These are phyloP conservation scores for Fallopia convolvulus DNA, from an alignment of 148 eudicot genomes.

Conservation along the genomic window DNA sequence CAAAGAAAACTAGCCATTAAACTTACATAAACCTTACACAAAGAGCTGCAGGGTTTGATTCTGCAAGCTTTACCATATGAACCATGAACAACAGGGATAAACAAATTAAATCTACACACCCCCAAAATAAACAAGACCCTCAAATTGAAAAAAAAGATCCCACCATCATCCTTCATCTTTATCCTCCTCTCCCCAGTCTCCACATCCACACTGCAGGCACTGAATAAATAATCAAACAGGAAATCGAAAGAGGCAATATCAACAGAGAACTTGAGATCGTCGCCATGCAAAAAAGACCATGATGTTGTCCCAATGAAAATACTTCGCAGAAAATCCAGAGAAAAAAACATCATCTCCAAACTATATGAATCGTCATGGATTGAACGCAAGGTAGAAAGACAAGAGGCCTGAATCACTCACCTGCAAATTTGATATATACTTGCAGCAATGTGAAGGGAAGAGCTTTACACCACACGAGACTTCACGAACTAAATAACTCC, in stretches of 20 bases:
- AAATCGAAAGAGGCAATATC: slow-evolving; percentile 56
- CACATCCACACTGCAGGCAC: slow-evolving; percentile 60
- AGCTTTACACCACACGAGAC: too few relatives aligned
- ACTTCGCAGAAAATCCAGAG: not conserved
- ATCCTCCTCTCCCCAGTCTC: slow-evolving; percentile 14
- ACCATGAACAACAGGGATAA: not conserved
- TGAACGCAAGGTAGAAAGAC: not conserved
- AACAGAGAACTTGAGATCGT: slow-evolving; percentile 53
- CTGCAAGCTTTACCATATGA: not conserved
- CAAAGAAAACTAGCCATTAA: not conserved
- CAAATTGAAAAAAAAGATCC: slow-evolving; percentile 25
- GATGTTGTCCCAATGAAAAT: slow-evolving; percentile 40
- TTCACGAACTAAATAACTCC: too few relatives aligned
- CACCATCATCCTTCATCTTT: slow-evolving; percentile 8
- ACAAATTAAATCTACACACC: not conserved
- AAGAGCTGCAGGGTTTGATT: slow-evolving; percentile 3
- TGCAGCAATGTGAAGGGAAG: too few relatives aligned
- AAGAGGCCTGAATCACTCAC: not conserved
- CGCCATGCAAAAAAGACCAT: slow-evolving; percentile 48
- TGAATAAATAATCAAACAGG: slow-evolving; percentile 34
- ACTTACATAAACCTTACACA: not conserved
- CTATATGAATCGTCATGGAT: too few relatives aligned
- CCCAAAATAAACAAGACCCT: slow-evolving; percentile 6
- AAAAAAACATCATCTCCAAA: not conserved
- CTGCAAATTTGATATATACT: not conserved